Evolutionary conservation across 352 stramenopile species (phyloP), one percentile per base, ranked within the genome.

Genomic region (Pythium phragmitis): DNA sequence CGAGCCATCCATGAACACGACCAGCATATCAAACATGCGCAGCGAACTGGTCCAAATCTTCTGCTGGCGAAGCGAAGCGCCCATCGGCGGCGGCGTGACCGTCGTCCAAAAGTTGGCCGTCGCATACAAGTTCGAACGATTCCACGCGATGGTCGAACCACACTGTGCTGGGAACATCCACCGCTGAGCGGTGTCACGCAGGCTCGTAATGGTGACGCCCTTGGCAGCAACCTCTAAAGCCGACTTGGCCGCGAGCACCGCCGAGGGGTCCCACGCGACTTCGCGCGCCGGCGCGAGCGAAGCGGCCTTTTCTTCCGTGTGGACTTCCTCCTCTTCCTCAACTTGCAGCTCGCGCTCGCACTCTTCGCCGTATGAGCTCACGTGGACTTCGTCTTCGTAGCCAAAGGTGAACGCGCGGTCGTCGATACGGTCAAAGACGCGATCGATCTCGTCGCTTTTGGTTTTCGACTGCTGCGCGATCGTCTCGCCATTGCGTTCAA

Each of bases 331-430:
- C 39, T 85, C 76, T 34, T 86, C 65, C 45, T 88, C 71, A 12
- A 85, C 54, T 21, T 85, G 76, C n/a, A 88, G 48, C 65, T 89
- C 78, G 14, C 75, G 76, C 62, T 88, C 80, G 16, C 75, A 88
- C 50, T 89, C 72, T 41, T 67, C 60, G 17, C 62, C 72, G 51
- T 83, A 79, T 0, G 68, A 57, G 17, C 69, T 80, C 28, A 82
- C 57, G 8, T 79, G 68, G 1, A 86, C 60, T 54, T 74, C 69
- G 33, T 81, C 64, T 16, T 88, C 73, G 11, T 78, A 47, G 8
- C 67, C 76, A 43, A 48, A 66, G 4, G 59, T 66, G 50, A 60
- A 60, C 37, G 59, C 50, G 7, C 51, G 50, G 26, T 60, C 50
- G 14, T 66, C 50, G 23, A 66, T 66, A 12, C 34, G 59, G 33